Evolutionary conservation across 1,284 basidiomycete species (phyloP).

Genomic region (Papiliotrema laurentii): DNA sequence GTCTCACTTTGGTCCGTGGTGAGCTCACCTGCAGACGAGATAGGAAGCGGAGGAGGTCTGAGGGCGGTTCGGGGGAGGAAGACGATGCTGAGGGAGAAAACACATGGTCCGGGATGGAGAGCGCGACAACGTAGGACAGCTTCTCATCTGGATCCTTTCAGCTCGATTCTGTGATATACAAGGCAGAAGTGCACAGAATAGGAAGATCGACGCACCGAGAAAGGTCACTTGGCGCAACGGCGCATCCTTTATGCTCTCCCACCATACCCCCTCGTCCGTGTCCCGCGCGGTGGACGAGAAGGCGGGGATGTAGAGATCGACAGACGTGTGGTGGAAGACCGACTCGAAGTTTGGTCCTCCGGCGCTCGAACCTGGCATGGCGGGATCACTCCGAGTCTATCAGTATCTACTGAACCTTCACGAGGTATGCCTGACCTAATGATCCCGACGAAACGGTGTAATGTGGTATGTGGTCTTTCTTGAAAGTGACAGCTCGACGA

Average conservation of each 20-base stretch:
- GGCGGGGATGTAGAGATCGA: slow-evolving; percentile 64
- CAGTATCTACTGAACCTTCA: no score
- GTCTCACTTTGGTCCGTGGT: slow-evolving; percentile 31
- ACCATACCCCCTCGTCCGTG: slow-evolving; percentile 1
- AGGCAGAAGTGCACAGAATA: slow-evolving; percentile 11
- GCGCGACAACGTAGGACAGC: slow-evolving; percentile 61
- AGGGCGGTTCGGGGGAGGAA: slow-evolving; percentile 50
- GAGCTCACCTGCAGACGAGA: slow-evolving; percentile 64
- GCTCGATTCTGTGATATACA: not conserved
- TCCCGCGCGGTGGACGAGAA: slow-evolving; percentile 58
- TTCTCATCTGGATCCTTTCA: slow-evolving; percentile 59
- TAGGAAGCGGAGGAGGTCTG: slow-evolving; percentile 60
- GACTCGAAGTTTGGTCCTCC: slow-evolving; percentile 53
- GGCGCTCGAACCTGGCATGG: no score
- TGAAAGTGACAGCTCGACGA: no score
- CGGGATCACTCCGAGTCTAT: no score
- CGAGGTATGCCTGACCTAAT: no score
- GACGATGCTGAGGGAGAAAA: slow-evolving; percentile 21
- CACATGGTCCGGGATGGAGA: slow-evolving; percentile 52
- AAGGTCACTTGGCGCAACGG: slow-evolving; percentile 52
- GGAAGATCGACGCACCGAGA: slow-evolving; percentile 58
- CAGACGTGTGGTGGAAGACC: slow-evolving; percentile 59
- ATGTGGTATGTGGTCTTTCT: no score
- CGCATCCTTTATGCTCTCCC: slow-evolving; percentile 28
- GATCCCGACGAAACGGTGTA: no score